Evolutionary conservation across 768 basidiomycete genomes (phyloP), one percentile per base, ranked within the genome.

Genomic region (Myochromella boudieri): DNA sequence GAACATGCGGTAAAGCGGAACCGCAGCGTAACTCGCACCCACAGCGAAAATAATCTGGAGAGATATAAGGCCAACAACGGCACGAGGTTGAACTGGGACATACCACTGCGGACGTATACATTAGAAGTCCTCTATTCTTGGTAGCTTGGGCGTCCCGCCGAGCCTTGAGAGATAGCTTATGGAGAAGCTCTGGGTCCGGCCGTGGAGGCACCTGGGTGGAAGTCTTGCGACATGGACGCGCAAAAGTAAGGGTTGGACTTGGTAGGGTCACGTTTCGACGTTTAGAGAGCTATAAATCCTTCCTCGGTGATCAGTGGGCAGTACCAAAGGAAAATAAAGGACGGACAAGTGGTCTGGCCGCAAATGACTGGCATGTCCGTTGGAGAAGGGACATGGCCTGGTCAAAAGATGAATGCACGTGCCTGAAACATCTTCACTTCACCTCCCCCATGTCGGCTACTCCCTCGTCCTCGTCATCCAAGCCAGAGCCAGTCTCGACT

Each of bases 1-100:
- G 72, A 99, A 99, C 68, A 95, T 94, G 51, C 97, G 87, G 67
- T 99, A 99, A 12, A 97, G 75, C 0, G 97, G 97, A 1, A 98
- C 95, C 28, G 95, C 91, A 9, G 97, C 97, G 63, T 99, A 99
- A n/a, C 94, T 87, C 20, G 86, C 76, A 12, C 95, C 95, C 3
- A 89, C 68, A 2, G 83, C 86, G 22, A 85, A 57, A 22, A 97
- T 67, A 37, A 95, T 82, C 93, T 95, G 48, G 25, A 37, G 17
- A 22, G 25, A 40, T 33, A 18, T 31, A 18, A 17, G 33, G 4
- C 18, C 38, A 26, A 26, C 17, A 9, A 40, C 34, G 31, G 12
- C 28, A 34, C 18, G 34, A 37, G 41, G 15, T 20, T 26, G 33
- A 4, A n/a, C 5, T 17, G 31, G 34, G 33, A 70, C 87, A 46